These are phyloP conservation scores for Podila clonocystis DNA, from an alignment of 192 early-diverging fungal species.

Conservation along the genomic window DNA sequence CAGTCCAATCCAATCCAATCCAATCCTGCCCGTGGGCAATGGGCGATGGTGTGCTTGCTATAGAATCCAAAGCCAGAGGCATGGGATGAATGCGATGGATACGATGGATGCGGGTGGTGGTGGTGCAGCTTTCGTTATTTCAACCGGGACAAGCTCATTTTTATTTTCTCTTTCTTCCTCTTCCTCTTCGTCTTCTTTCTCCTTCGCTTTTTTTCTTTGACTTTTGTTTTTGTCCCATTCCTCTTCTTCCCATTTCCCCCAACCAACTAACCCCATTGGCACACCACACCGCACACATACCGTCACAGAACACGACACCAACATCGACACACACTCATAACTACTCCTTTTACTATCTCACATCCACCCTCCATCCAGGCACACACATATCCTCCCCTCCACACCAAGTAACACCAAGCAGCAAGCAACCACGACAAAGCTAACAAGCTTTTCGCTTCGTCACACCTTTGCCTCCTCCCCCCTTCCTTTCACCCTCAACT, in stretches of 20 bases:
- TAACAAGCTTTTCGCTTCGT: background rate
- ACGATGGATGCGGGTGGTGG: too few relatives aligned
- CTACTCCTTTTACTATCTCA: background rate
- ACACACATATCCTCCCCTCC: background rate
- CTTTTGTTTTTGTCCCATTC: constrained; percentile 1
- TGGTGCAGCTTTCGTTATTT: background rate
- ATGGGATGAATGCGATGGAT: too few relatives aligned
- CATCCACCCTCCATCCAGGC: background rate
- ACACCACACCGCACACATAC: background rate
- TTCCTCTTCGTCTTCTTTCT: background rate
- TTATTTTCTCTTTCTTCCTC: background rate
- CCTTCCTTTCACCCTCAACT: background rate
- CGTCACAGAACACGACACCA: background rate
- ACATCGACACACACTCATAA: background rate
- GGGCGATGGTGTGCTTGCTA: too few relatives aligned
- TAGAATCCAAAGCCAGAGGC: too few relatives aligned
- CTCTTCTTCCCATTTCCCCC: background rate
- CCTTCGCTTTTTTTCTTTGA: background rate
- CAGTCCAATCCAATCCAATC: too few relatives aligned
- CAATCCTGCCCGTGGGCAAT: too few relatives aligned
- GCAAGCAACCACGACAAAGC: too few relatives aligned
- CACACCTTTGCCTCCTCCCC: background rate
- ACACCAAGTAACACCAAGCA: too few relatives aligned
- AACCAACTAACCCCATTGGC: background rate
- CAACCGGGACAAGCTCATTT: background rate